Evolutionary conservation across 1,284 basidiomycete species (phyloP).

Genomic region (Cryptococcus deneoformans): DNA sequence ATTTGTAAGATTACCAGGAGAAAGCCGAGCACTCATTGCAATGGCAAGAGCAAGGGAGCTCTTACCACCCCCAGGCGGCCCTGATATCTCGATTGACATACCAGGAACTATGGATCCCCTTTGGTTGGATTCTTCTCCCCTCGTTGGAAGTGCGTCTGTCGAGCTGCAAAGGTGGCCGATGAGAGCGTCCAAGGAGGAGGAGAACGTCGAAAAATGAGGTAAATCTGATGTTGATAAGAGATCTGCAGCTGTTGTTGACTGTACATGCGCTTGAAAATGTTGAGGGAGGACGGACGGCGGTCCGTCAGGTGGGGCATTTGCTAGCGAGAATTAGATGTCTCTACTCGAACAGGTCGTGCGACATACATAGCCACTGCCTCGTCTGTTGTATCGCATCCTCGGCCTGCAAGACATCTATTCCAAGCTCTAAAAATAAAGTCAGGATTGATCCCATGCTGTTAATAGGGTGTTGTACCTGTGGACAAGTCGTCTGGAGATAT

Average conservation of each 20-base stretch:
- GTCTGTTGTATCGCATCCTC: constrained; percentile 23
- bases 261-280: constrained; percentile 4
- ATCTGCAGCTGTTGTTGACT: constrained; percentile 26
- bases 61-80: constrained; percentile 48
- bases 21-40: constrained; percentile 31
- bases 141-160: neutral
- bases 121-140: constrained; percentile 17
- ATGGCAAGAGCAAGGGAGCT: constrained; percentile 31
- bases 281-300: neutral
- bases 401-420: constrained; percentile 25
- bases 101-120: constrained; percentile 32
- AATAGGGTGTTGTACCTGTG: constrained; percentile 22
- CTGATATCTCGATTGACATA: constrained; percentile 43
- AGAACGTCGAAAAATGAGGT: constrained; percentile 34
- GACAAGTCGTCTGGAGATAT: constrained; percentile 27
- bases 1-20: neutral
- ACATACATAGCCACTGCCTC: neutral
- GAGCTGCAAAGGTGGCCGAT: constrained; percentile 10
- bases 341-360: neutral
- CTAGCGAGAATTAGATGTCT: neutral
- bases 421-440: constrained; percentile 24
- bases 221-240: constrained; percentile 17
- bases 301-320: neutral
- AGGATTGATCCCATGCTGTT: too few relatives aligned
- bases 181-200: constrained; percentile 32